Evolutionary conservation across 2,329 filamentous ascomycete genomes (phyloP).

Genomic region (Epichloe baconii): DNA sequence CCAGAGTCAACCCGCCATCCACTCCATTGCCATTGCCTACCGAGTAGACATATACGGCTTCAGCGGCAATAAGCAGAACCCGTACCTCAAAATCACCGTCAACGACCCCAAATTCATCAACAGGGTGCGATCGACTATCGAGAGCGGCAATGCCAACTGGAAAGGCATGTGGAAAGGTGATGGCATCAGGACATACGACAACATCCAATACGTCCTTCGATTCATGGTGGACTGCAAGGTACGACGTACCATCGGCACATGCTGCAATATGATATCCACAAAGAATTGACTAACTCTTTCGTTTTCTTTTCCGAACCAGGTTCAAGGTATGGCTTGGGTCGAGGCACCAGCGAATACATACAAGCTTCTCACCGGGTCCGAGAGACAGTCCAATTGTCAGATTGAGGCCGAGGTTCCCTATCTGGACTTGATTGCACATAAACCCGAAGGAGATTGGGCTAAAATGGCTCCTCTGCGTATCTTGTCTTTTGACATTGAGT

Average conservation of each 20-base stretch:
- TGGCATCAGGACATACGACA: constrained; percentile 85
- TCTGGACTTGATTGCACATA: constrained; percentile 70
- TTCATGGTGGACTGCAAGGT: constrained; percentile 97
- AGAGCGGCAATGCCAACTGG: constrained; percentile 70
- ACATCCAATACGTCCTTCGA: constrained; percentile 82
- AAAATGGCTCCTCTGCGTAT: constrained; percentile 94
- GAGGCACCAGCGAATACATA: constrained; percentile 68
- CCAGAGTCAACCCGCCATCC: constrained; percentile 60
- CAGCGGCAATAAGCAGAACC: constrained; percentile 82
- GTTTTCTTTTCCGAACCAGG: constrained; percentile 27
- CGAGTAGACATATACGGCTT: constrained; percentile 89
- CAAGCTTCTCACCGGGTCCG: constrained; percentile 46
- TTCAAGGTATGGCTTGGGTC: constrained; percentile 96
- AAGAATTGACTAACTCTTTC: constrained; percentile 7
- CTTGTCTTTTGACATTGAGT: constrained; percentile 96
- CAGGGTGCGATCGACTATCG: constrained; percentile 36
- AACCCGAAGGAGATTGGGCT: constrained; percentile 85
- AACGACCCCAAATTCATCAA: constrained; percentile 48
- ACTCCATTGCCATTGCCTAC: constrained; percentile 70
- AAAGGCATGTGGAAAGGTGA: constrained; percentile 72
- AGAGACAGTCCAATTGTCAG: constrained; percentile 83
- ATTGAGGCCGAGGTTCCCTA: constrained; percentile 86
- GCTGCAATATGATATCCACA: background rate
- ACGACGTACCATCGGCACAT: constrained; percentile 12
- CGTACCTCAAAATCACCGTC: constrained; percentile 87